Base-by-base conservation (phyloP, 2,329 filamentous ascomycete species). In the Aspergillus eucalypticola region DNA sequence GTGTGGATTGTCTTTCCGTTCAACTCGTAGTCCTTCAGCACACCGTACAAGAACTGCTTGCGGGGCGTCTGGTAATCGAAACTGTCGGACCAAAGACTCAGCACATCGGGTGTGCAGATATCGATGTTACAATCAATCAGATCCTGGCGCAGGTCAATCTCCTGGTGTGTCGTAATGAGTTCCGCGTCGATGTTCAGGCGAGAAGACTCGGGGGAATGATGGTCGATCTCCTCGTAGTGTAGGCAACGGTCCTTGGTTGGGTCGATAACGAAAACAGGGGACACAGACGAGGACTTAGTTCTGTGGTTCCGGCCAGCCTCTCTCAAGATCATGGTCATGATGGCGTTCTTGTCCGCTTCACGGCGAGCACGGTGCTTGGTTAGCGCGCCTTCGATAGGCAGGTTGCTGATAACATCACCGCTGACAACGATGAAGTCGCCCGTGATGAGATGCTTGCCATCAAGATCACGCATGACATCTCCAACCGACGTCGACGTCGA, bases 1-100 rank as follows among this genome's bases (percentile, higher is more conserved):
- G 92, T 90, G 74, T 97, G 92, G 55, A 99, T 91, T n/a, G 92
- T 92, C 80, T 98, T 96, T 60, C 93, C 93, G 75, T 98, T 98
- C 59, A 98, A 82, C 73, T 99, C 95, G 80, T 92, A 96, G 74
- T 99, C 95, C 79, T 97, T 97, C 56, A 99, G 80, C 1, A 98
- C 92, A 60, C 93, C 93, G 73, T 93, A 91, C 38, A 99, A 78
- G 69, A 96, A 97, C 70, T 96, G 92, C 69, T 89, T 89, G 57
- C 93, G 86, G 1, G 94, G 92, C 7, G 92, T 84, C 74, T 97
- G 92, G 75, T 96, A 98, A 75, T 99, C 94, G 70, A 98, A 99
- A 72, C 93, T 96, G 77, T 99, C 95, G 8, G 92, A 95, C 91
- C 95, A 99, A 59, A 98, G 80, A 7, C 93, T 93, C 46, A 98